These are phyloP conservation scores for Gossypium schwendimanii DNA, from an alignment of 441 rosid genomes.

Conservation along the genomic window DNA sequence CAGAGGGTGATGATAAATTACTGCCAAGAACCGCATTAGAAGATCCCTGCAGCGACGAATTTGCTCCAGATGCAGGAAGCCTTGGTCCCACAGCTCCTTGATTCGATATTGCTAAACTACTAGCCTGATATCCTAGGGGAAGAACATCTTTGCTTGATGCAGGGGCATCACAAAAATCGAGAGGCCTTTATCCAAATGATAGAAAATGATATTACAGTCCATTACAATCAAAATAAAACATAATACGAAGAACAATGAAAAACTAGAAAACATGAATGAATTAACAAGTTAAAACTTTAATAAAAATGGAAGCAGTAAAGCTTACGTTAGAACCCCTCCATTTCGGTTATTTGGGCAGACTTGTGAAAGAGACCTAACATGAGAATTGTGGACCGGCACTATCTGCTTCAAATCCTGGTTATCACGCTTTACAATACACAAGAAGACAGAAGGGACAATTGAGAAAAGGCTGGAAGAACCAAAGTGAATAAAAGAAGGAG, in stretches of 20 bases:
- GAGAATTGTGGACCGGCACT: constrained; percentile 75
- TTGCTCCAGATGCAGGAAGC: constrained; percentile 57
- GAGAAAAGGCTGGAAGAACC: constrained; percentile 19
- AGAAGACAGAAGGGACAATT: constrained; percentile 19
- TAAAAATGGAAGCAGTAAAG: constrained; percentile 14
- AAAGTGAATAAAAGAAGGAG: constrained; percentile 6
- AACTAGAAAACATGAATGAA: constrained; percentile 6
- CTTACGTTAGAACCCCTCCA: constrained; percentile 79
- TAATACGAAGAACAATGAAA: constrained; percentile 2
- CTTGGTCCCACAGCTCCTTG: constrained; percentile 54
- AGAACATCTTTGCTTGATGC: constrained; percentile 57
- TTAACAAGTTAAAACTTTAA: neutral
- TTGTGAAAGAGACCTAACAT: constrained; percentile 72
- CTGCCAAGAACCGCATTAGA: constrained; percentile 50
- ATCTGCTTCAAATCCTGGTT: constrained; percentile 66
- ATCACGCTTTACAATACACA: constrained; percentile 53
- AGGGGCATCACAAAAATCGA: constrained; percentile 75
- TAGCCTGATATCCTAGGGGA: constrained; percentile 53
- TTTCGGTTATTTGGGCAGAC: constrained; percentile 73
- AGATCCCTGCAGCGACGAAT: constrained; percentile 57
- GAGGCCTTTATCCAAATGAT: constrained; percentile 70
- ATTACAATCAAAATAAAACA: constrained; percentile 17
- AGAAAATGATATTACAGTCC: constrained; percentile 13
- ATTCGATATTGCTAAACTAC: constrained; percentile 48
- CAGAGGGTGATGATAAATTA: constrained; percentile 55